A percentile compares a stretch with the other conserved stretches of the same genome.
These are phyloP conservation scores for Fusarium pseudoanthophilum DNA, from an alignment of 2,329 filamentous ascomycete genomes.

Conservation along the genomic window DNA sequence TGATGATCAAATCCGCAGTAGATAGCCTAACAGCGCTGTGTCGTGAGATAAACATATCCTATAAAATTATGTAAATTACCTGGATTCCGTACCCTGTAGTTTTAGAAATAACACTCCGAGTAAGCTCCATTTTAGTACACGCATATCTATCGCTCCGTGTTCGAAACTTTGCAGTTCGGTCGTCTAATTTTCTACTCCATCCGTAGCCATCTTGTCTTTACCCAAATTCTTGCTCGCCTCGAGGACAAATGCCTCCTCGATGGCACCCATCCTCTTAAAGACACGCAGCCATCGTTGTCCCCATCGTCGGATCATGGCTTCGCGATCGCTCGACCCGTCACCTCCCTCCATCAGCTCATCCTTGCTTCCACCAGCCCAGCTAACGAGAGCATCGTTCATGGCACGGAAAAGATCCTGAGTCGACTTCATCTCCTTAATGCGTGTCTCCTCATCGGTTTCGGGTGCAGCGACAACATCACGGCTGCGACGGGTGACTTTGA, in stretches of 20 bases:
- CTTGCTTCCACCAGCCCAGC: slow-evolving; percentile 77
- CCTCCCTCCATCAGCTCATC: slow-evolving; percentile 79
- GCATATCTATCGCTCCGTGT: background rate
- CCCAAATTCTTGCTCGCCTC: slow-evolving; percentile 46
- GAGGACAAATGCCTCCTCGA: slow-evolving; percentile 78
- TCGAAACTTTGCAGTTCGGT: slow-evolving; percentile 24
- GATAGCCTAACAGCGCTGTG: background rate
- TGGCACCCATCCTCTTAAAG: slow-evolving; percentile 81
- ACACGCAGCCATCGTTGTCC: slow-evolving; percentile 87
- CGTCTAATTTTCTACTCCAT: slow-evolving; percentile 37
- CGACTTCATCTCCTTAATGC: slow-evolving; percentile 74
- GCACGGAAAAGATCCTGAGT: slow-evolving; percentile 84
- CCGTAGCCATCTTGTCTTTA: slow-evolving; percentile 35
- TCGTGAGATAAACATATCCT: background rate
- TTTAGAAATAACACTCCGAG: background rate
- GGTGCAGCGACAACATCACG: slow-evolving; percentile 78
- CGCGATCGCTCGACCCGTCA: slow-evolving; percentile 67
- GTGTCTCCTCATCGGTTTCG: slow-evolving; percentile 71
- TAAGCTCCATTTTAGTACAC: slow-evolving; percentile 27
- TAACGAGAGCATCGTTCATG: slow-evolving; percentile 80
- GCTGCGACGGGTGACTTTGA: slow-evolving; percentile 88
- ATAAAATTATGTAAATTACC: background rate
- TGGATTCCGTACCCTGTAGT: background rate
- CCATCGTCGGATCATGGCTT: slow-evolving; percentile 80
- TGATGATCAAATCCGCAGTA: background rate